Evolutionary conservation across 2,329 filamentous ascomycete species (phyloP), one percentile per base, ranked within the genome.

Genomic region (Dendryphion nanum): DNA sequence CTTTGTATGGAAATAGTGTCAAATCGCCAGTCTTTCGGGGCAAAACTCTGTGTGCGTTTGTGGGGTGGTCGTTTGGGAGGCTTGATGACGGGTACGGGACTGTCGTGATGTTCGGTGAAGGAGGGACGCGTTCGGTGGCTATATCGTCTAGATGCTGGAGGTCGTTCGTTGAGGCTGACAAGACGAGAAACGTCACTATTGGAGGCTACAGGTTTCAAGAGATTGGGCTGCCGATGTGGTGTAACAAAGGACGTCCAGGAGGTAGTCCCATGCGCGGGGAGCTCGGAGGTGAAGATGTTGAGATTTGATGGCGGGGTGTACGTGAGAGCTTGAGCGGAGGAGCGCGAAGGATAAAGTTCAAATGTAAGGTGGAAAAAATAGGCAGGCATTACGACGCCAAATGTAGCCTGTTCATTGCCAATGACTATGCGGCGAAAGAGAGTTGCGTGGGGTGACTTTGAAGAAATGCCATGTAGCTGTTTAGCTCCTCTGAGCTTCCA

Each of bases 1-100:
- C 86, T 87, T 63, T 91, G 82, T 29, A 96, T 80, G 37, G 77
- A 79, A 36, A 97, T 77, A n/a, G 73, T 74, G 30, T 85, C 86
- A 62, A 94, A 89, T 37, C 93, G 77, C 83, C 87, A 91, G 64
- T 97, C 91, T 74, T 50, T 53, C 8, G 57, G 53, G 3, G 59
- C 61, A 37, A 61, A 57, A 41, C 56, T 59, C 35, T 57, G 55
- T 15, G 58, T 49, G 7, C 52, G 42, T 18, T 37, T 44, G 26
- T 53, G 45, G 7, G 36, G 44, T 6, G 51, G 48, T 30, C 53
- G 40, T 5, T 48, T 45, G 60, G 71, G 36, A 62, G 74, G 48
- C 40, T 61, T 59, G 33, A 53, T 42, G 62, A 43, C 56, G 20
- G 43, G 61, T 24, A 51, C 61, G 29, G 53, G 68, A 52, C 53